Evolutionary conservation across 2,329 filamentous ascomycete species (phyloP).

Genomic region (Diaporthe citriasiana): DNA sequence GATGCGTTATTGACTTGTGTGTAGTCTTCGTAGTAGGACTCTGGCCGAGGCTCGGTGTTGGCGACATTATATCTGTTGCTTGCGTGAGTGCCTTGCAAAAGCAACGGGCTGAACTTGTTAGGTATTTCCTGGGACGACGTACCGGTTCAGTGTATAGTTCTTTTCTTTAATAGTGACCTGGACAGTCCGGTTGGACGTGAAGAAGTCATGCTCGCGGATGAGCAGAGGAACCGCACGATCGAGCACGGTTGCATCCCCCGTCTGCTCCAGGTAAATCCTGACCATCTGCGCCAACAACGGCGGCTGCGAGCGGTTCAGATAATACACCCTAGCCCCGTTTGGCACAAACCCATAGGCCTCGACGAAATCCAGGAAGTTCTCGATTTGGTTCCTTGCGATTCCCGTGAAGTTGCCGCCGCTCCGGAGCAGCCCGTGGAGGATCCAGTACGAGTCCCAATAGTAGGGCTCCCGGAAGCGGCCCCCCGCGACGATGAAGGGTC

Average conservation of each 20-base stretch:
- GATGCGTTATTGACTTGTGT: slow-evolving; percentile 74
- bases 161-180: slow-evolving; percentile 60
- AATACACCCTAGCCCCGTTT: slow-evolving; percentile 77
- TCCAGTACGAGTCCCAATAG: slow-evolving; percentile 81
- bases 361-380: slow-evolving; percentile 78
- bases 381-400: slow-evolving; percentile 76
- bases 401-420: slow-evolving; percentile 74
- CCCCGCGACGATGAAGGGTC: slow-evolving; percentile 78
- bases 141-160: slow-evolving; percentile 71
- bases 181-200: slow-evolving; percentile 71
- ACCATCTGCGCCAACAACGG: slow-evolving; percentile 78
- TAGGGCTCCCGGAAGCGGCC: slow-evolving; percentile 80
- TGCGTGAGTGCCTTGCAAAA: background rate
- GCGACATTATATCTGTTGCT: slow-evolving; percentile 66
- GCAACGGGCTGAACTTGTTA: background rate
- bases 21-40: slow-evolving; percentile 77
- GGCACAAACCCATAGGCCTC: slow-evolving; percentile 76
- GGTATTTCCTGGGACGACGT: slow-evolving; percentile 44
- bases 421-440: slow-evolving; percentile 74
- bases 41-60: slow-evolving; percentile 76
- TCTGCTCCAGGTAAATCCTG: slow-evolving; percentile 73
- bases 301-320: slow-evolving; percentile 77
- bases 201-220: slow-evolving; percentile 75
- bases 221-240: slow-evolving; percentile 73
- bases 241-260: slow-evolving; percentile 73